Evolutionary conservation across 1,284 basidiomycete species (phyloP).

Genomic region (Naganishia sp.): DNA sequence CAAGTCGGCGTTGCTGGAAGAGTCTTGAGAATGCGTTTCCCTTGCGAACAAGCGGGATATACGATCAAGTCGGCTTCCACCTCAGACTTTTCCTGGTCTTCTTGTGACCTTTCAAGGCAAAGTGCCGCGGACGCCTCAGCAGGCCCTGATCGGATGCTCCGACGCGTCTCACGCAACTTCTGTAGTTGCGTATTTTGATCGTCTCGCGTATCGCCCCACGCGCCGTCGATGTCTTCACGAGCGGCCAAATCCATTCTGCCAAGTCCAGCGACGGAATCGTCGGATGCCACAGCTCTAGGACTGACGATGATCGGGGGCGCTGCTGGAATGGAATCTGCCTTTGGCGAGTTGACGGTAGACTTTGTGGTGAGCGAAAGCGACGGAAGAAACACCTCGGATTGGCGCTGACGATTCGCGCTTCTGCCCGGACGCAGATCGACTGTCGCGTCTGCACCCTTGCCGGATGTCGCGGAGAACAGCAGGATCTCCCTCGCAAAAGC

Average conservation of each 20-base stretch:
- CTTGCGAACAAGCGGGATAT: too few relatives aligned
- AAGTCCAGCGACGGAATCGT: not conserved
- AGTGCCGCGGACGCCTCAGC: too few relatives aligned
- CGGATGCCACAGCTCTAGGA: not conserved
- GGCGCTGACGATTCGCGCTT: constrained; percentile 18
- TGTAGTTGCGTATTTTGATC: constrained; percentile 22
- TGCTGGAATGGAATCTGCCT: constrained; percentile 1
- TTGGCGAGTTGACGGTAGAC: constrained; percentile 11
- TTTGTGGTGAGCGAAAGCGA: constrained; percentile 6
- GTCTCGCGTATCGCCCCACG: not conserved
- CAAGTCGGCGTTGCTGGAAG: too few relatives aligned
- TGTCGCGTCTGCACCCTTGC: not conserved
- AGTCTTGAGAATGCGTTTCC: too few relatives aligned
- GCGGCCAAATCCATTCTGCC: constrained; percentile 1
- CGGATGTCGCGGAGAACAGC: not conserved
- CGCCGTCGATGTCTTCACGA: not conserved
- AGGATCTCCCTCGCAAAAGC: constrained; percentile 8
- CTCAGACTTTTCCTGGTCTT: too few relatives aligned
- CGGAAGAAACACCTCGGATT: constrained; percentile 11
- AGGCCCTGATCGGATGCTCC: not conserved
- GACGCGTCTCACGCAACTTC: constrained; percentile 8
- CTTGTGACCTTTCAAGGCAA: too few relatives aligned
- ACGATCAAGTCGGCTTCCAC: too few relatives aligned
- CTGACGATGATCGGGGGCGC: constrained; percentile 9
- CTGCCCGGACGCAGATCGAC: constrained; percentile 12